Conservation (phyloP, 1,284 basidiomycete genomes). For the Apiotrichum domesticum region DNA sequence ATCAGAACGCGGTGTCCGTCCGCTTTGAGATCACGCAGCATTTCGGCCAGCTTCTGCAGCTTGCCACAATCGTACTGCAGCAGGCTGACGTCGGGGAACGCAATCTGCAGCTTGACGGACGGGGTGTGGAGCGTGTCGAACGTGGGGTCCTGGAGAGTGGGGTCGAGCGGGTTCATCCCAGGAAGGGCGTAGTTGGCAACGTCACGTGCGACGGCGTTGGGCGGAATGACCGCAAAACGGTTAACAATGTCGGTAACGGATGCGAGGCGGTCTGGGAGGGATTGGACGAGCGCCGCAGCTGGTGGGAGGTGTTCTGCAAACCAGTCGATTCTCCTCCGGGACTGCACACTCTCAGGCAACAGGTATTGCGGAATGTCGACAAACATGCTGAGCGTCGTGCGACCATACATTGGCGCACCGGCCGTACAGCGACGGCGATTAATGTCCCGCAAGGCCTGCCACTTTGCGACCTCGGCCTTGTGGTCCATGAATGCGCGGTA, state of each 20-base stretch:
- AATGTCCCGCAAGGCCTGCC: conserved; percentile 65
- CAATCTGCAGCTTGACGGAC: conserved; percentile 81
- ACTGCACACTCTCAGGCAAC: conserved; percentile 55
- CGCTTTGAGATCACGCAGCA: conserved; percentile 76
- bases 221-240: conserved; percentile 77
- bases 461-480: conserved; percentile 56
- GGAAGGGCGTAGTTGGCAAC: conserved; percentile 51
- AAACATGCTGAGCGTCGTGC: conserved; percentile 55
- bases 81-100: conserved; percentile 84
- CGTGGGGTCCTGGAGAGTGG: conserved; percentile 37
- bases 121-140: conserved; percentile 68
- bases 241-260: conserved; percentile 58
- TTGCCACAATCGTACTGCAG: conserved; percentile 97
- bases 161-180: conserved; percentile 36
- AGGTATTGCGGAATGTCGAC: conserved; percentile 51
- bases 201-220: conserved; percentile 70
- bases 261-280: conserved; percentile 58
- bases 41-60: conserved; percentile 70
- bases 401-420: conserved; percentile 59
- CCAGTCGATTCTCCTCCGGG: conserved; percentile 33
- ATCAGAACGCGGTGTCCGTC: conserved; percentile 86
- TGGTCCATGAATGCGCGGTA: conserved; percentile 58
- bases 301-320: conserved; percentile 46
- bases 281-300: conserved; percentile 54
- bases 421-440: conserved; percentile 67